A percentile compares a stretch with the other conserved stretches of the same genome.
phyloP scores from a whole-genome alignment of 2,329 filamentous ascomycete genomes.

The Immersiporthe knoxdaviesiana region DNA sequence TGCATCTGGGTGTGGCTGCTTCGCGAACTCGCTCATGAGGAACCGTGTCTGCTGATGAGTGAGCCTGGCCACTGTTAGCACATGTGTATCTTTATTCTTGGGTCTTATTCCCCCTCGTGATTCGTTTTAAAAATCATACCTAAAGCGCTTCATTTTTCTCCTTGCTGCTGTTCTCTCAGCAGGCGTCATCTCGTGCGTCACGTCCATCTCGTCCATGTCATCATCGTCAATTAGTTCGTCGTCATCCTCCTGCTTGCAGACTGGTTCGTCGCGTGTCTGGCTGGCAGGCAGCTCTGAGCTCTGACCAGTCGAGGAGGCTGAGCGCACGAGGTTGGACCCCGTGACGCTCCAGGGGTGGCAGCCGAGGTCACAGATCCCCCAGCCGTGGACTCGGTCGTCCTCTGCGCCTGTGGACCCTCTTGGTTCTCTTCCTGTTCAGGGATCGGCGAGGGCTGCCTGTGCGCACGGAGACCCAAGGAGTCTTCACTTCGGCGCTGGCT shows the following conservation, averaged over 20 bases:
- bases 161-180: constrained; percentile 61
- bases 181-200: constrained; percentile 52
- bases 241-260: constrained; percentile 51
- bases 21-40: constrained; percentile 94
- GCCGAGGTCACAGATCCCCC: constrained; percentile 46
- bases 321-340: constrained; percentile 46
- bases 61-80: constrained; percentile 60
- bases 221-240: constrained; percentile 61
- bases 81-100: too few species aligned
- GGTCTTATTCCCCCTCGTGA: background rate
- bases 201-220: constrained; percentile 57
- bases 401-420: constrained; percentile 42
- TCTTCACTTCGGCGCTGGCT: constrained; percentile 44
- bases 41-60: constrained; percentile 98
- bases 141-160: constrained; percentile 78
- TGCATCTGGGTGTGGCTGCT: constrained; percentile 91
- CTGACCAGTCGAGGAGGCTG: constrained; percentile 44
- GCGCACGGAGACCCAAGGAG: constrained; percentile 46
- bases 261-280: constrained; percentile 43
- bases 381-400: constrained; percentile 41
- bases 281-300: constrained; percentile 39
- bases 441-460: constrained; percentile 45
- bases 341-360: constrained; percentile 44
- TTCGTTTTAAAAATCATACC: constrained; percentile 51
- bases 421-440: constrained; percentile 42